Evolutionary conservation across 1,284 basidiomycete genomes (phyloP).

Genomic region (Malassezia dermatis): DNA sequence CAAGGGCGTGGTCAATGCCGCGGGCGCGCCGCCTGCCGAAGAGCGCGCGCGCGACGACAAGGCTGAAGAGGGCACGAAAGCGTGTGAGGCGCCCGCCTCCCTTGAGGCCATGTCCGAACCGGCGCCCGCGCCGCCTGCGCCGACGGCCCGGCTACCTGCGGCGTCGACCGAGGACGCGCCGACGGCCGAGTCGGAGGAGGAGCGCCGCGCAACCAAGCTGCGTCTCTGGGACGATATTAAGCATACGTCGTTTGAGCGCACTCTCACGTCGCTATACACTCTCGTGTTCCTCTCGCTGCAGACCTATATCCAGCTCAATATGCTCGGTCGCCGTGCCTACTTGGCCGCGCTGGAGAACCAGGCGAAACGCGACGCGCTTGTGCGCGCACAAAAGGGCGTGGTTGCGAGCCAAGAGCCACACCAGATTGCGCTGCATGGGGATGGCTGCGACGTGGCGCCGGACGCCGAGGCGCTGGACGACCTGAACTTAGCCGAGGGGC

Average conservation of each 20-base stretch:
- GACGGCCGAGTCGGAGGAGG: conserved; percentile 10
- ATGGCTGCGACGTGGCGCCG: neutral
- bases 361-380: conserved; percentile 13
- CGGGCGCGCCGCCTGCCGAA: neutral
- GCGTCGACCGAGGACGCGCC: neutral
- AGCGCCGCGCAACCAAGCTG: conserved; percentile 24
- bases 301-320: conserved; percentile 68
- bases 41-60: neutral
- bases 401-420: conserved; percentile 1
- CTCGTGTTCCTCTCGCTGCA: conserved; percentile 68
- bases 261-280: conserved; percentile 72
- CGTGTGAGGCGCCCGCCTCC: neutral
- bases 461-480: neutral
- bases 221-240: conserved; percentile 47
- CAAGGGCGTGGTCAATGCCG: neutral
- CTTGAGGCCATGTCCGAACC: conserved; percentile 5
- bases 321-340: conserved; percentile 73
- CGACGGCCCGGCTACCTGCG: conserved; percentile 4
- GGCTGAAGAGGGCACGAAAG: neutral
- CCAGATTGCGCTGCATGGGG: conserved; percentile 12
- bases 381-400: neutral
- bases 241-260: conserved; percentile 61
- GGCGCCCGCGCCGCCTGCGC: conserved; percentile 12
- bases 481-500: neutral
- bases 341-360: conserved; percentile 59